These are phyloP conservation scores for Secale cereale DNA, from an alignment of 176 grass and related monocot genomes.

Conservation along the genomic window DNA sequence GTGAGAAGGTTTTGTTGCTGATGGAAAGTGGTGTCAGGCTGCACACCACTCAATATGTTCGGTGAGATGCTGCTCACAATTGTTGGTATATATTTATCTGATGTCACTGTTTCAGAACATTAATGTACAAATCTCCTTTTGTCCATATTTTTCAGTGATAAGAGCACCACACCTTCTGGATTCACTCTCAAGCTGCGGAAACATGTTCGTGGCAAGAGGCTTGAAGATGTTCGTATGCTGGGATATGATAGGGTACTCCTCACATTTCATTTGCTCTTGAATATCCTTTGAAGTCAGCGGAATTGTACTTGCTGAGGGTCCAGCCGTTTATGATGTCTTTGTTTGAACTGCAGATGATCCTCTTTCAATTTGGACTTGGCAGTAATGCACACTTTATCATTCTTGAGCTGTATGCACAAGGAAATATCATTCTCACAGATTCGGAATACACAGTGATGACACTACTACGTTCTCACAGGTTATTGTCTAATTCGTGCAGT, in stretches of 20 bases:
- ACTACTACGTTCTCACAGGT: slow-evolving; percentile 97
- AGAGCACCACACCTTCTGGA: slow-evolving; percentile 90
- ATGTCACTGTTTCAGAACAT: slow-evolving; percentile 2
- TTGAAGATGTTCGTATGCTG: slow-evolving; percentile 93
- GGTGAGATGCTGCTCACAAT: slow-evolving; percentile 38
- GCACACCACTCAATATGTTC: slow-evolving; percentile 90
- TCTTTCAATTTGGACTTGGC: slow-evolving; percentile 95
- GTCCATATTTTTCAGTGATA: slow-evolving; percentile 52
- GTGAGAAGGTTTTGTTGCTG: slow-evolving; percentile 86
- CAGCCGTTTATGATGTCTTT: neutral
- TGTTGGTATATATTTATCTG: neutral
- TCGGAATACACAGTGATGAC: slow-evolving; percentile 92
- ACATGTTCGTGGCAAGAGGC: slow-evolving; percentile 82
- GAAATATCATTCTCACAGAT: slow-evolving; percentile 92
- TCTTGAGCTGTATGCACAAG: slow-evolving; percentile 91
- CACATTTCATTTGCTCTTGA: neutral
- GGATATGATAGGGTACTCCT: slow-evolving; percentile 92
- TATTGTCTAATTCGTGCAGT: slow-evolving; percentile 8
- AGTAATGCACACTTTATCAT: slow-evolving; percentile 80
- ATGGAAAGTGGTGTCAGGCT: slow-evolving; percentile 91
- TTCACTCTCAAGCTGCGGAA: slow-evolving; percentile 96
- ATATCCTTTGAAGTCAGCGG: neutral
- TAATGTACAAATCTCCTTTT: neutral
- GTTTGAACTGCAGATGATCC: slow-evolving; percentile 68
- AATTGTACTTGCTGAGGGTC: slow-evolving; percentile 12